phyloP scores from a whole-genome alignment of 2,329 filamentous ascomycete species.

The Zasmidium citrigriseum region DNA sequence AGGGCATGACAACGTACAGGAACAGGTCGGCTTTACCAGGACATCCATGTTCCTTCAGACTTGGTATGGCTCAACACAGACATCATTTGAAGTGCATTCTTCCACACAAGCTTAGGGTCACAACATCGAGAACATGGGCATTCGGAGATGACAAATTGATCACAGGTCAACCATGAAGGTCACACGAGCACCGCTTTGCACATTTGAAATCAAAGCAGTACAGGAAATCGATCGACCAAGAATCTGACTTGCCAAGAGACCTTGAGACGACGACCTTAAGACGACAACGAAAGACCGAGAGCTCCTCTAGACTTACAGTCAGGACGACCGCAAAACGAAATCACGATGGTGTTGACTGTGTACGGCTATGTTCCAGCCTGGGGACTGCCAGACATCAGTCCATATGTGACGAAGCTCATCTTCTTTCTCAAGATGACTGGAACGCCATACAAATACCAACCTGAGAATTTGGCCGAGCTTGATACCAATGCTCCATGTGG shows the following conservation, averaged over 20 bases:
- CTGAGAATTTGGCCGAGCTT: conserved; percentile 3
- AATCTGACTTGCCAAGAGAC: no score
- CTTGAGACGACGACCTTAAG: no score
- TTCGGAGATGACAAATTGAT: background rate
- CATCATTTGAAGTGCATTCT: no score
- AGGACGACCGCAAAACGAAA: background rate
- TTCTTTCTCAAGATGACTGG: conserved; percentile 14
- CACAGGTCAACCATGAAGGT: background rate
- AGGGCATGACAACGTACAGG: no score
- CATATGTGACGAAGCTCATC: conserved; percentile 13
- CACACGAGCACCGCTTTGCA: background rate
- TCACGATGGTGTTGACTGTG: conserved; percentile 11
- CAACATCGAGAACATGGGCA: background rate
- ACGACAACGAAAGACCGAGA: no score
- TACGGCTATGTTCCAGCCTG: conserved; percentile 15
- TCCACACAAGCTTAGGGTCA: no score
- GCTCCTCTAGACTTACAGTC: no score
- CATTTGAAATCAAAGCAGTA: no score
- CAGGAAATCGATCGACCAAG: no score
- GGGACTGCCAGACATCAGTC: conserved; percentile 14
- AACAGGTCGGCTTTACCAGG: no score
- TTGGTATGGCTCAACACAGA: no score
- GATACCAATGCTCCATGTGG: conserved; percentile 9
- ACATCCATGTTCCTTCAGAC: no score
- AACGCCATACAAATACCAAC: conserved; percentile 10